phyloP scores from a whole-genome alignment of 441 rosid genomes.

The Biscutella auriculata region DNA sequence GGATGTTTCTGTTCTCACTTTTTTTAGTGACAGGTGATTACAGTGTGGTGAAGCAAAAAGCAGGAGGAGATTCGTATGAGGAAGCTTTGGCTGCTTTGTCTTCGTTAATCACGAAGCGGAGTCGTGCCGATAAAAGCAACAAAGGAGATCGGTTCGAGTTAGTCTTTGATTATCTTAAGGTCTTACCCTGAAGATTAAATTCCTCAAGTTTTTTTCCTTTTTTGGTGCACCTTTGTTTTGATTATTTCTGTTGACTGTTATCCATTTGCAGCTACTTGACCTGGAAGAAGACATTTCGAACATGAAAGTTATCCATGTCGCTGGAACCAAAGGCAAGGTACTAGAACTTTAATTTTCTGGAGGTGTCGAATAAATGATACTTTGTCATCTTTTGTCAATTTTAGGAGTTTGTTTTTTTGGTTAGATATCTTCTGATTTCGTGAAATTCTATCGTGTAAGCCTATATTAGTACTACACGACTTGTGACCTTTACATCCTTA shows the following conservation, averaged over 20 bases:
- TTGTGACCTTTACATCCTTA: constrained; percentile 6
- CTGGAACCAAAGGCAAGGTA: constrained; percentile 98
- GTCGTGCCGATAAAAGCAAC: constrained; percentile 79
- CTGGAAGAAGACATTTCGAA: constrained; percentile 61
- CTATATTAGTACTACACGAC: background rate
- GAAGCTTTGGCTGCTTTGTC: constrained; percentile 79
- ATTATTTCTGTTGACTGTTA: background rate
- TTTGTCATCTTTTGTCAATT: background rate
- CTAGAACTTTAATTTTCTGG: background rate
- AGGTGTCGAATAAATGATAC: background rate
- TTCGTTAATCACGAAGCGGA: constrained; percentile 74
- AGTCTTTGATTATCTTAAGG: constrained; percentile 78
- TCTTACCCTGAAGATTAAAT: background rate
- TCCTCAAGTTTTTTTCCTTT: background rate
- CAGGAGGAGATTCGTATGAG: constrained; percentile 31
- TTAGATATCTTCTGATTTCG: background rate
- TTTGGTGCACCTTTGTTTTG: background rate
- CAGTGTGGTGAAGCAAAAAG: constrained; percentile 21
- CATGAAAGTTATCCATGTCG: constrained; percentile 86
- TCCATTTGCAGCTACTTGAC: constrained; percentile 47
- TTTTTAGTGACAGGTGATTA: constrained; percentile 3
- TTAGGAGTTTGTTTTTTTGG: background rate
- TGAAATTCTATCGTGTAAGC: background rate
- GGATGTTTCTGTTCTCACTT: background rate
- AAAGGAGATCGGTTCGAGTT: constrained; percentile 71